These are phyloP conservation scores for Plasmodium relictum DNA, from an alignment of 169 alveolate genomes.

Conservation along the genomic window DNA sequence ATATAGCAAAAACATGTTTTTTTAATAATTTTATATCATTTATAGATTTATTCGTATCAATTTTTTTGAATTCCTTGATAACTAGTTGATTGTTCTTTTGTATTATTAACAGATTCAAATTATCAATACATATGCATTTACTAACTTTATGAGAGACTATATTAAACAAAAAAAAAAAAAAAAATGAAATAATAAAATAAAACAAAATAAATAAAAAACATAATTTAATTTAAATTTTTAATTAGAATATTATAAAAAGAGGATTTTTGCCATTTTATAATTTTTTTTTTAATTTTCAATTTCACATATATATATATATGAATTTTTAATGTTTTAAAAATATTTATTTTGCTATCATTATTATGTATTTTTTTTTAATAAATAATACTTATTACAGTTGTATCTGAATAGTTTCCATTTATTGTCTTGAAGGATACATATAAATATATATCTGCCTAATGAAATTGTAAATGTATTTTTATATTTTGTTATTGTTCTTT, in stretches of 20 bases:
- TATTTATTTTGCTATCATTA: background rate
- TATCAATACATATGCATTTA: conserved; percentile 32
- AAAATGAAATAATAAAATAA: background rate
- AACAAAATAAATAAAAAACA: background rate
- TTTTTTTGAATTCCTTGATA: conserved; percentile 18
- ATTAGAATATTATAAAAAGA: background rate
- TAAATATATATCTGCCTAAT: conserved; percentile 40
- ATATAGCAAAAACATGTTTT: conserved; percentile 10
- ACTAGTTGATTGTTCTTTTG: conserved; percentile 27
- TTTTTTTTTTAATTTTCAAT: background rate
- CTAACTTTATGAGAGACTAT: conserved; percentile 40
- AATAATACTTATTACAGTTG: conserved; percentile 32
- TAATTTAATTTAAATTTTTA: background rate
- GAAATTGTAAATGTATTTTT: conserved; percentile 44
- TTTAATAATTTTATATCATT: conserved; percentile 46
- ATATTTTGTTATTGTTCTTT: conserved; percentile 42
- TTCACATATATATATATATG: background rate
- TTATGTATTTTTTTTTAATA: background rate
- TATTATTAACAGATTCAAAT: conserved; percentile 32
- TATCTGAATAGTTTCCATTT: conserved; percentile 48
- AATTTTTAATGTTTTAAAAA: no score
- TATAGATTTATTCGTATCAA: conserved; percentile 5
- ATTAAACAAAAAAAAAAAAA: background rate
- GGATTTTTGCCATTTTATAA: background rate
- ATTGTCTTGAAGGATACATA: conserved; percentile 14